Evolutionary conservation across 352 stramenopile genomes (phyloP).

Genomic region (Vaucheria bursata): DNA sequence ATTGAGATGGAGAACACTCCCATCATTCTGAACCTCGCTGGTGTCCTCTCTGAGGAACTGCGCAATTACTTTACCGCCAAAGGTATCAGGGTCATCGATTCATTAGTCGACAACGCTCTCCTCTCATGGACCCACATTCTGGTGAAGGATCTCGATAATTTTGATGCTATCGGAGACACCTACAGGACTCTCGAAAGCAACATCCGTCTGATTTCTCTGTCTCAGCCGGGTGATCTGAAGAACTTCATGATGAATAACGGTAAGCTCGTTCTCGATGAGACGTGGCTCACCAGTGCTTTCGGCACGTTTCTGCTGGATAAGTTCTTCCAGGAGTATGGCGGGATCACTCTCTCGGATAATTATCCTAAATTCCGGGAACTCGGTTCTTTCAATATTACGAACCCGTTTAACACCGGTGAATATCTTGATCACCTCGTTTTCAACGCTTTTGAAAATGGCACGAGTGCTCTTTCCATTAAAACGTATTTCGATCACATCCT

Average conservation of each 20-base stretch:
- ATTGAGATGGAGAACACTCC: background rate
- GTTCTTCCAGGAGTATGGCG: slow-evolving; percentile 1
- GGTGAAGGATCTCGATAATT: background rate
- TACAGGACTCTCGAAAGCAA: background rate
- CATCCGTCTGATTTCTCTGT: background rate
- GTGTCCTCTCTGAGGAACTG: background rate
- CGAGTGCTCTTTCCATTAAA: slow-evolving; percentile 1
- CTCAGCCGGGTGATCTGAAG: background rate
- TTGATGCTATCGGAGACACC: background rate
- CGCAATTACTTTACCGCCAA: background rate
- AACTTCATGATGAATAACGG: background rate
- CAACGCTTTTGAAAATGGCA: background rate
- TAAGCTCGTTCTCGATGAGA: background rate
- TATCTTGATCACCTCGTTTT: background rate
- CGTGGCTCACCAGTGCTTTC: background rate
- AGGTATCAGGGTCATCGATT: background rate
- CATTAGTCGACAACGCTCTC: background rate
- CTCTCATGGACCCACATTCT: background rate
- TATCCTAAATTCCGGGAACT: background rate
- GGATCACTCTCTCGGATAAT: background rate
- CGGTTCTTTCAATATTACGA: slow-evolving; percentile 1
- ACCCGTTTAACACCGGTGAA: background rate
- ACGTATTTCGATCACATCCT: background rate
- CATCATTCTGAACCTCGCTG: background rate
- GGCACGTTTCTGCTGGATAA: background rate